A percentile compares a stretch with the other conserved stretches of the same genome.
Evolutionary conservation across 164 flowering plant genomes (phyloP).

Genomic region (Akebia trifoliata): DNA sequence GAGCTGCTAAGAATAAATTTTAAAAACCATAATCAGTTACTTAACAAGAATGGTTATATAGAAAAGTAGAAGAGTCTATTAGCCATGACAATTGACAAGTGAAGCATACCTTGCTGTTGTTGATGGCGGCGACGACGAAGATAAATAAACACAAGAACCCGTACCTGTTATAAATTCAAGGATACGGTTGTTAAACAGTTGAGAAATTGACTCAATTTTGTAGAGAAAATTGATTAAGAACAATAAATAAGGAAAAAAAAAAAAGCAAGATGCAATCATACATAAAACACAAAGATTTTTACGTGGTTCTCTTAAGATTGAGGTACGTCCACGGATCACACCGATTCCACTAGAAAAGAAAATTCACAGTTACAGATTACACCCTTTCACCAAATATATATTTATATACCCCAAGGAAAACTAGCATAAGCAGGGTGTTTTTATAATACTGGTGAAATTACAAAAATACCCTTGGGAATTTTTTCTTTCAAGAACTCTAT

Average conservation of each 20-base stretch:
- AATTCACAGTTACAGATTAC: too few species aligned
- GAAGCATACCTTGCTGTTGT: constrained; percentile 10
- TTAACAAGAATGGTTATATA: not conserved
- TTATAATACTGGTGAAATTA: too few species aligned
- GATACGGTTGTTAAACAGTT: not conserved
- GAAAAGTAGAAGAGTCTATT: not conserved
- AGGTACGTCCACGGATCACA: too few species aligned
- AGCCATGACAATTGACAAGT: too few species aligned
- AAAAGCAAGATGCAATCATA: not conserved
- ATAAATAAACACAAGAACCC: constrained; percentile 61
- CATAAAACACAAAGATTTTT: too few species aligned
- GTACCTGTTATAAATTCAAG: constrained; percentile 35
- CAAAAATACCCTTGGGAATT: not conserved
- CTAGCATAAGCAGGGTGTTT: not conserved
- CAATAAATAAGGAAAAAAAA: too few species aligned
- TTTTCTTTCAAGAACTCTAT: not conserved
- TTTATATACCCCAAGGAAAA: too few species aligned
- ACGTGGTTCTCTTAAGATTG: too few species aligned
- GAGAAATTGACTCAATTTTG: not conserved
- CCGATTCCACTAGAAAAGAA: too few species aligned
- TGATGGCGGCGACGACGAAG: constrained; percentile 15
- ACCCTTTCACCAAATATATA: too few species aligned
- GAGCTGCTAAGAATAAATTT: not conserved
- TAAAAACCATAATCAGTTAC: not conserved
- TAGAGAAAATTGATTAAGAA: too few species aligned